phyloP scores from a whole-genome alignment of 768 basidiomycete genomes.

The Coprinopsis cinerea region DNA sequence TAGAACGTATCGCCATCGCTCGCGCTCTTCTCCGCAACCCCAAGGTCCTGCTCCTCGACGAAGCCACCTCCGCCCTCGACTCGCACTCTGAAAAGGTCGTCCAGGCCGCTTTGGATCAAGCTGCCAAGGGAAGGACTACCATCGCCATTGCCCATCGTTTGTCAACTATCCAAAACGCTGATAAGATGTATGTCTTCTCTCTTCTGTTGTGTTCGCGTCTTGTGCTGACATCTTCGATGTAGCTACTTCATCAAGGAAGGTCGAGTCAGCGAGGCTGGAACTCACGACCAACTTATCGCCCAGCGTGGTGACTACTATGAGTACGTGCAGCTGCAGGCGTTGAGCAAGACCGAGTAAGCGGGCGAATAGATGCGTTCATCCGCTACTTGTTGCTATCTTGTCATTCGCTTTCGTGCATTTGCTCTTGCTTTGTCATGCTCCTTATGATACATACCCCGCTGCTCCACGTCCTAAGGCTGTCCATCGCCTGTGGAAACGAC shows the following conservation, averaged over 20 bases:
- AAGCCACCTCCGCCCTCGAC: conserved; percentile 80
- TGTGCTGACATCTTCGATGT: background rate
- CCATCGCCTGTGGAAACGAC: no score
- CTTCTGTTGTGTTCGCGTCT: background rate
- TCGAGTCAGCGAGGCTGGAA: conserved; percentile 67
- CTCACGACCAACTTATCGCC: conserved; percentile 66
- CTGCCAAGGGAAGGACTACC: conserved; percentile 81
- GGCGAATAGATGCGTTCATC: no score
- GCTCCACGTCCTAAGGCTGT: no score
- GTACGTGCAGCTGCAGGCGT: conserved; percentile 70
- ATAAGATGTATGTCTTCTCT: conserved; percentile 52
- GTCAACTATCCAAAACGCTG: conserved; percentile 82
- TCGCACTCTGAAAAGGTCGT: conserved; percentile 83
- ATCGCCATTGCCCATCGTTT: conserved; percentile 87
- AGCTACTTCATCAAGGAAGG: conserved; percentile 82
- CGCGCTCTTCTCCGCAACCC: conserved; percentile 78
- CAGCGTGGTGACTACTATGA: conserved; percentile 60
- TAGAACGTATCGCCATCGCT: conserved; percentile 64
- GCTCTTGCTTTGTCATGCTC: background rate
- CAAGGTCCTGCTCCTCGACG: conserved; percentile 71
- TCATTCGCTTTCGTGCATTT: background rate
- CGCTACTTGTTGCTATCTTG: no score
- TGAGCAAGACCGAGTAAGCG: conserved; percentile 16
- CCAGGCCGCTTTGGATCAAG: conserved; percentile 81
- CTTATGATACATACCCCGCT: no score